Evolutionary conservation across 257 asterid genomes (phyloP), one percentile per base, ranked within the genome.

Genomic region (Solanum arcanum): DNA sequence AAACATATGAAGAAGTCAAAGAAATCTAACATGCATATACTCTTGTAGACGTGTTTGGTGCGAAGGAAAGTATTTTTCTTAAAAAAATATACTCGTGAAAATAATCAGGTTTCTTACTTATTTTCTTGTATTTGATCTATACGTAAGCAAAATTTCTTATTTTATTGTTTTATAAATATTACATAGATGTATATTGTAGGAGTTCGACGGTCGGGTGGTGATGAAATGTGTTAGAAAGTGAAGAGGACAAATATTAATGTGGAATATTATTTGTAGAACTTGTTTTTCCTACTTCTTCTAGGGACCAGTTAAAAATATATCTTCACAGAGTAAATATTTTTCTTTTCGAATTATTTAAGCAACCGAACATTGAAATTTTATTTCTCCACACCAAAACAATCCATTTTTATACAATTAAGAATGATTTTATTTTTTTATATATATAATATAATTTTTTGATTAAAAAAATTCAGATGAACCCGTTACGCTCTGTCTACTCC

Each of bases 401-500:
- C 35, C 35, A 33, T 33, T 4, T 33, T 49, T 52, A 52, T 52
- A 16, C 1, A 52, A 7, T 52, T 52, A 52, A 52, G 6, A 52
- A 16, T 52, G 0, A 0, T 52, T 52, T 52, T 16, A 0, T 52
- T 21, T 9, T 59, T 21, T 9, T 23, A 21, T 4, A 9, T 66
- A 13, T 27, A 12, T 27, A 2, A 66, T 68, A 15, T 27, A 6
- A 1, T 6, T 27, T 68, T 68, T 27, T 0, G 2, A 68, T 27
- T 33, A 3, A 33, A 33, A 33, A 33, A 31, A 25, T 27, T 27
- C 18, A 3, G 4, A 66, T 66, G 0, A 25, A 66, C 37, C 5
- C 0, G 0, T 27, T 49, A 49, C 9, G 0, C 60, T 7, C 60
- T 15, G 9, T 49, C 9, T 0, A 21, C 9, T 16, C 3, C 60